Base-by-base conservation (phyloP, 768 basidiomycete species). In the Mycena vulgaris region DNA sequence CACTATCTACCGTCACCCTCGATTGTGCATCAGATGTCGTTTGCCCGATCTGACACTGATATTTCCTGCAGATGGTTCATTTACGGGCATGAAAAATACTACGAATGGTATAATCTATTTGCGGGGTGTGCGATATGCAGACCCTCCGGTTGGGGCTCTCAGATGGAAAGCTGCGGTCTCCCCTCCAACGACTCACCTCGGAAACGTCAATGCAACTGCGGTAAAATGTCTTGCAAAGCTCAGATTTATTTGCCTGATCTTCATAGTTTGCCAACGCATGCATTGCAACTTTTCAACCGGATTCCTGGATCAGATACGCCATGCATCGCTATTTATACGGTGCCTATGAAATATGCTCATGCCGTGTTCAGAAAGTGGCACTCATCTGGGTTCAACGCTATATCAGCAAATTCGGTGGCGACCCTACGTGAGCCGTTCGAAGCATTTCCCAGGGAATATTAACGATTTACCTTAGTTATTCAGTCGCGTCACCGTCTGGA, bases 381-480 rank as follows among this genome's bases (percentile, higher is more conserved):
- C n/a, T n/a, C n/a, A n/a, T n/a, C n/a, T n/a, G n/a, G n/a, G n/a
- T n/a, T n/a, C n/a, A n/a, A n/a, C n/a, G n/a, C n/a, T n/a, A n/a
- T n/a, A n/a, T n/a, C n/a, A n/a, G n/a, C n/a, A n/a, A n/a, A n/a
- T n/a, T n/a, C n/a, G n/a, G n/a, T n/a, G n/a, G n/a, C n/a, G n/a
- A n/a, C n/a, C n/a, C n/a, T n/a, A n/a, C n/a, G n/a, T n/a, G n/a
- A n/a, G n/a, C n/a, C n/a, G n/a, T n/a, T n/a, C n/a, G n/a, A n/a
- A n/a, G n/a, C n/a, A n/a, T n/a, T n/a, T n/a, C n/a, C n/a, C n/a
- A n/a, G n/a, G n/a, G n/a, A n/a, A n/a, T n/a, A n/a, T n/a, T n/a
- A n/a, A n/a, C n/a, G n/a, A n/a, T n/a, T n/a, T n/a, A n/a, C 76
- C 33, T 83, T 84, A 27, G 83, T 83, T 10, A 84, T 85, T 25